Evolutionary conservation across 164 flowering plant species (phyloP), one percentile per base, ranked within the genome.

Genomic region (Piper betle): DNA sequence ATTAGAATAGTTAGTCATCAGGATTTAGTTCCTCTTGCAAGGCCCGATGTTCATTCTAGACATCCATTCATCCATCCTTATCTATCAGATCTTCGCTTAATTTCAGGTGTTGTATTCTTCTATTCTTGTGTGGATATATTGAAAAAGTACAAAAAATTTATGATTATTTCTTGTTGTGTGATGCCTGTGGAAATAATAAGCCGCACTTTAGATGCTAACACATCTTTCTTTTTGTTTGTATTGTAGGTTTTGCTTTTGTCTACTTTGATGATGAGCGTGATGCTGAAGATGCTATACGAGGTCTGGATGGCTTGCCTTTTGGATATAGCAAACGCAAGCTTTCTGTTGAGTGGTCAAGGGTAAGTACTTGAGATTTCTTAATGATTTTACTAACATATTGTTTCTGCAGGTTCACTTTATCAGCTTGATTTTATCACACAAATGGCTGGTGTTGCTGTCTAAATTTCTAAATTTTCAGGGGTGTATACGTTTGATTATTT

Each of bases 261-360:
- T 90, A 88, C 67, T 88, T 87, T 77, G 87, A 82, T 63, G 94
- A 93, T 69, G 96, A 93, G 59, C 92, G 84, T 63, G 98, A 93
- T 81, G 98, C 96, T 61, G 84, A 77, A 56, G 97, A 84, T 77
- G 96, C 98, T 25, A 90, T 93, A 57, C 87, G 80, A 10, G 79
- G 75, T 39, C 79, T 90, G 62, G 96, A 93, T 67, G 81, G 80
- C 64, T 55, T 55, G 6, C 84, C 92, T 42, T 93, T 93, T 77
- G 97, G 98, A 41, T 69, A 81, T 70, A 84, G 80, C 58, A 81
- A 76, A 74, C 90, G 97, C 40, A 78, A 72, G 70, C 72, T 93
- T 10, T 84, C 96, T 1, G 97, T 90, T 53, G 97, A 93, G 70
- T 93, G 97, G 98, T 84, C 98, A 39, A 83, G 75, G 89, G 97